Conservation (phyloP, 768 basidiomycete genomes). For the Hypsizygus marmoreus region DNA sequence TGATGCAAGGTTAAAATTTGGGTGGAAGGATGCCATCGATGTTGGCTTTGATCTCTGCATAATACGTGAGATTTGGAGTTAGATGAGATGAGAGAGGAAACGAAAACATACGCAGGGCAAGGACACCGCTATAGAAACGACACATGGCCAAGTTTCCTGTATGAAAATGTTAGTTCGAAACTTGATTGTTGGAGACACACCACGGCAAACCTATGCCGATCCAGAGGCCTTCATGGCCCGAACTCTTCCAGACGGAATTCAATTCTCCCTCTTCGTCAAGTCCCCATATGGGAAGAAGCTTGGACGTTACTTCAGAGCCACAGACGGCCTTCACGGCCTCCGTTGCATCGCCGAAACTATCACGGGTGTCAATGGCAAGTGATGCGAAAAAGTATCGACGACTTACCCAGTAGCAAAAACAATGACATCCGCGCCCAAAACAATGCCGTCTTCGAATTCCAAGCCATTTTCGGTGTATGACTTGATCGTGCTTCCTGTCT, state of each 20-base stretch:
- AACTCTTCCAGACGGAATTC: constrained; percentile 47
- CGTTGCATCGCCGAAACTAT: constrained; percentile 48
- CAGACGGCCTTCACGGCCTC: constrained; percentile 43
- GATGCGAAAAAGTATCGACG: neutral
- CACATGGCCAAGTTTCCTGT: constrained; percentile 49
- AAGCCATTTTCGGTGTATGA: constrained; percentile 45
- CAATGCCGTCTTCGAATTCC: constrained; percentile 49
- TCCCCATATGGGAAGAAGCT: constrained; percentile 63
- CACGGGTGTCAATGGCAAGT: neutral
- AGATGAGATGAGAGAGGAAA: neutral
- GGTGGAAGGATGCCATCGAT: constrained; percentile 8
- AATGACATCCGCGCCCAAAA: constrained; percentile 53
- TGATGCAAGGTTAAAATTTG: constrained; percentile 3
- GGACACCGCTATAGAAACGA: constrained; percentile 13
- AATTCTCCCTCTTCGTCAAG: constrained; percentile 67
- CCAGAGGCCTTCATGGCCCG: constrained; percentile 58
- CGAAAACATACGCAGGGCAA: constrained; percentile 59
- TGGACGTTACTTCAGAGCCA: constrained; percentile 44
- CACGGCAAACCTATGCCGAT: constrained; percentile 52
- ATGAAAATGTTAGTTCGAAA: neutral
- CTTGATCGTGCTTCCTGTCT: constrained; percentile 56
- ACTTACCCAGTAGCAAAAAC: constrained; percentile 60
- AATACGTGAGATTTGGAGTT: neutral
- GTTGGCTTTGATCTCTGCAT: constrained; percentile 22
- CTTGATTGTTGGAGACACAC: neutral